These are phyloP conservation scores for Choiromyces venosus DNA, from an alignment of 495 filamentous ascomycete species.

Conservation along the genomic window DNA sequence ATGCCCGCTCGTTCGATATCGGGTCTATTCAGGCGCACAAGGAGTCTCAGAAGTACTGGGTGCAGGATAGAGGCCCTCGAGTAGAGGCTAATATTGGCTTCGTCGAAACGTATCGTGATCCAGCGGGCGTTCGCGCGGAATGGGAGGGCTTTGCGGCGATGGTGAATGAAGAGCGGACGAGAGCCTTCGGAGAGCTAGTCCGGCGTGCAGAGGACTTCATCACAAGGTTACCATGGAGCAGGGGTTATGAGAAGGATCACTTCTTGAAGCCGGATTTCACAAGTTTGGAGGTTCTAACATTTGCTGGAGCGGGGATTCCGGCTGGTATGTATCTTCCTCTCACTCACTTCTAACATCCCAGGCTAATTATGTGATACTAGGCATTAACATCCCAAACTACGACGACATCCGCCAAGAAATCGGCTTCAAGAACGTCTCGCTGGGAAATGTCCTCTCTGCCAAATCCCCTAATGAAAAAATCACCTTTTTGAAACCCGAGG, in stretches of 20 bases:
- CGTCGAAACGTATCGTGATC: slow-evolving; percentile 93
- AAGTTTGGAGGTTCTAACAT: slow-evolving; percentile 64
- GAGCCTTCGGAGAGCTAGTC: slow-evolving; percentile 82
- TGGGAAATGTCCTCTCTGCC: slow-evolving; percentile 84
- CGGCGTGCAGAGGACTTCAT: slow-evolving; percentile 74
- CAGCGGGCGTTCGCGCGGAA: slow-evolving; percentile 85
- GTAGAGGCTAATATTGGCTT: slow-evolving; percentile 92
- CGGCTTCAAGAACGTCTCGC: slow-evolving; percentile 97
- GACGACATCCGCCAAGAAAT: slow-evolving; percentile 87
- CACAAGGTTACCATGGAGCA: slow-evolving; percentile 77
- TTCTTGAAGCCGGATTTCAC: slow-evolving; percentile 95
- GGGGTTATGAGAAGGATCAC: slow-evolving; percentile 89
- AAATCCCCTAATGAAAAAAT: slow-evolving; percentile 84
- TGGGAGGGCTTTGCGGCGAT: slow-evolving; percentile 92
- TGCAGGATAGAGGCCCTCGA: slow-evolving; percentile 80
- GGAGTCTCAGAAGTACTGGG: slow-evolving; percentile 85
- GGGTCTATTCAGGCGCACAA: slow-evolving; percentile 86
- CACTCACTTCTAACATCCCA: not conserved
- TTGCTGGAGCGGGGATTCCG: slow-evolving; percentile 75
- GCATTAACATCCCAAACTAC: slow-evolving; percentile 76
- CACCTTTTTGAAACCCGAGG: slow-evolving; percentile 72
- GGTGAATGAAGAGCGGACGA: slow-evolving; percentile 79
- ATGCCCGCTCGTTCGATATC: slow-evolving; percentile 74
- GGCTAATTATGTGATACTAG: not conserved
- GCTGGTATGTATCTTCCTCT: slow-evolving; percentile 60